Percentiles rank a stretch among this genome's conserved stretches.
phyloP scores from a whole-genome alignment of 192 early-diverging fungal genomes.

The Linnemannia zychae region DNA sequence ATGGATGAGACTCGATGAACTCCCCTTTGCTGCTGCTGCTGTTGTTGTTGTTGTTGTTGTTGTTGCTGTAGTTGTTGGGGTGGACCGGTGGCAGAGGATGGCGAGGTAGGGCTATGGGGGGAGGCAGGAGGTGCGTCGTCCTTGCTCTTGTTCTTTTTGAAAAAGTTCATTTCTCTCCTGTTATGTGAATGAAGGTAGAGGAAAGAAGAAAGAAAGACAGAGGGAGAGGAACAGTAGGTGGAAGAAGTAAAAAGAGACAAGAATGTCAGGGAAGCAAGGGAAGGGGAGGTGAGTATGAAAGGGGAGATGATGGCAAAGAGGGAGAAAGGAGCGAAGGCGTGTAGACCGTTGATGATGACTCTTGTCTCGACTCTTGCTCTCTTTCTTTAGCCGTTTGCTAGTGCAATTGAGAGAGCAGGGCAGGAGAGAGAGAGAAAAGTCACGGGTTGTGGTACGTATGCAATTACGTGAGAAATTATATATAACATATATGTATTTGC shows the following conservation, averaged over 20 bases:
- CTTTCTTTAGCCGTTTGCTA: neutral
- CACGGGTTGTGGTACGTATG: neutral
- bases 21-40: neutral
- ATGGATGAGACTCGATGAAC: neutral
- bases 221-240: neutral
- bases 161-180: constrained; percentile 3
- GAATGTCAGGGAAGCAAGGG: constrained; percentile 1
- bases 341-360: neutral
- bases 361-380: neutral
- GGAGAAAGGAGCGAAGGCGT: neutral
- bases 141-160: constrained; percentile 2
- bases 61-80: neutral
- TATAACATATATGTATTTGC: neutral
- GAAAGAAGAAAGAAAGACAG: neutral
- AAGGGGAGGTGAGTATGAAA: neutral
- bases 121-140: neutral
- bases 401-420: too few relatives aligned
- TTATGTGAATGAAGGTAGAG: neutral
- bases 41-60: neutral
- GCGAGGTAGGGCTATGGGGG: constrained; percentile 1
- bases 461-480: neutral
- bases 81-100: neutral
- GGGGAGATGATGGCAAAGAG: constrained; percentile 1
- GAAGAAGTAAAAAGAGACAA: neutral
- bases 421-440: neutral